Evolutionary conservation across 1,139 yeast species (phyloP), one percentile per base, ranked within the genome.

Genomic region (Kodamaea derodonti): DNA sequence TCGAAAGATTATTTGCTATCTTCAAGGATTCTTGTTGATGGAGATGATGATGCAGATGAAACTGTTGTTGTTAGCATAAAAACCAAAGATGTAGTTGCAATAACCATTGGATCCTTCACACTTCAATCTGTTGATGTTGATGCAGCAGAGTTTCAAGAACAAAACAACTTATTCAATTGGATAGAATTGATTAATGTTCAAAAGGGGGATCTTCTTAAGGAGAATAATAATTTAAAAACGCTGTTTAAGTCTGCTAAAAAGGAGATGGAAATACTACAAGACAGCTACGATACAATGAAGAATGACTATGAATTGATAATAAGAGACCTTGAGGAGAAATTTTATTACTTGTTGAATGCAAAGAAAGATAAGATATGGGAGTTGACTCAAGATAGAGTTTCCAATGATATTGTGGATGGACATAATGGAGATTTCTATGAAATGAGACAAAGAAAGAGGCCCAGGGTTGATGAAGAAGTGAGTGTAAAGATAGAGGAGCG

Each of bases 331-430:
- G 64, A 65, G 38, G 53, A 49, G 37, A 63, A 65, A 42, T 66
- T 66, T 34, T 61, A 60, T 39, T 62, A 55, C 34, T 57, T 65
- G 4, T 48, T 69, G 30, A 57, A 60, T 35, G 41, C 62, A 17
- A 69, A 69, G 43, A 65, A 67, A 42, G 57, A 54, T 34, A 53
- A 46, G 40, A 69, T 69, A 8, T 55, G 65, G 49, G 54, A 64
- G 36, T 48, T 69, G 18, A 49, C 50, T 30, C 43, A 46, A 26
- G 39, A 38, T 11, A 14, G 29, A 10, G 14, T 60, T 5, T 4
- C 15, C 12, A 9, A 6, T 8, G 28, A 14, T 13, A 25, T 9
- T 12, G 28, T 25, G 14, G 50, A 46, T 15, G 48, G 49, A 6
- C 42, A 62, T 33, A 64, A 64, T 41, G 44, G 50, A 20, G 45